These are phyloP conservation scores for Ceriops tagal DNA, from an alignment of 345 rosid species.

Conservation along the genomic window DNA sequence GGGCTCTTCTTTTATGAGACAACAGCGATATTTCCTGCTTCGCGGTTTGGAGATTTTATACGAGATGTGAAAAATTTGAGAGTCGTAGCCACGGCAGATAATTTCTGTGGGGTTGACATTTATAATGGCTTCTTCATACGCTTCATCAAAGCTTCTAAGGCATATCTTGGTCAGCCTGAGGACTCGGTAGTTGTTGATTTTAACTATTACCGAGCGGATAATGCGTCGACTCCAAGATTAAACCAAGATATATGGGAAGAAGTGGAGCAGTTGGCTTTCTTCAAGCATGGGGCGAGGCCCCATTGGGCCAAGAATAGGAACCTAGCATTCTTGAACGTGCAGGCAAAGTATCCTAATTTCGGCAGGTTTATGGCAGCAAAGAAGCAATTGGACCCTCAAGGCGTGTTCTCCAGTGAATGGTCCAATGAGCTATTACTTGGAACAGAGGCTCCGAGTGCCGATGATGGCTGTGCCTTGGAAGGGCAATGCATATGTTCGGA, in stretches of 20 bases:
- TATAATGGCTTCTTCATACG: conserved; percentile 70
- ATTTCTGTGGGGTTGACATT: conserved; percentile 64
- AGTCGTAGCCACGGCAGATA: conserved; percentile 46
- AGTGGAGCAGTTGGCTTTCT: conserved; percentile 84
- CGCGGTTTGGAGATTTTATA: conserved; percentile 48
- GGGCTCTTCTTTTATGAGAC: conserved; percentile 80
- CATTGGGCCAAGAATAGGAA: conserved; percentile 91
- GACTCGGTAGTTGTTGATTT: conserved; percentile 79
- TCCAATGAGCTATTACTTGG: conserved; percentile 61
- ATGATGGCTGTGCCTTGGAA: conserved; percentile 82
- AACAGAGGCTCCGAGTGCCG: conserved; percentile 37
- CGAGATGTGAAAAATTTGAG: conserved; percentile 58
- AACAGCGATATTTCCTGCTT: conserved; percentile 56
- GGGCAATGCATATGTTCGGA: conserved; percentile 82
- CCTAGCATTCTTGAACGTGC: conserved; percentile 55
- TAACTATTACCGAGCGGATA: conserved; percentile 65
- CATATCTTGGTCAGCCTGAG: conserved; percentile 72
- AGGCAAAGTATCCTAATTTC: conserved; percentile 47
- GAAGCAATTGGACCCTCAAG: conserved; percentile 60
- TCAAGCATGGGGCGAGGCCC: conserved; percentile 70
- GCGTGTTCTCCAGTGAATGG: conserved; percentile 75
- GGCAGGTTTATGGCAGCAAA: conserved; percentile 49
- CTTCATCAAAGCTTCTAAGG: conserved; percentile 67
- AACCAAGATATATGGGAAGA: conserved; percentile 81
- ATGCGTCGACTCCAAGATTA: conserved; percentile 57